Evolutionary conservation across 306 rosid genomes (phyloP).

Genomic region (Datisca glomerata): DNA sequence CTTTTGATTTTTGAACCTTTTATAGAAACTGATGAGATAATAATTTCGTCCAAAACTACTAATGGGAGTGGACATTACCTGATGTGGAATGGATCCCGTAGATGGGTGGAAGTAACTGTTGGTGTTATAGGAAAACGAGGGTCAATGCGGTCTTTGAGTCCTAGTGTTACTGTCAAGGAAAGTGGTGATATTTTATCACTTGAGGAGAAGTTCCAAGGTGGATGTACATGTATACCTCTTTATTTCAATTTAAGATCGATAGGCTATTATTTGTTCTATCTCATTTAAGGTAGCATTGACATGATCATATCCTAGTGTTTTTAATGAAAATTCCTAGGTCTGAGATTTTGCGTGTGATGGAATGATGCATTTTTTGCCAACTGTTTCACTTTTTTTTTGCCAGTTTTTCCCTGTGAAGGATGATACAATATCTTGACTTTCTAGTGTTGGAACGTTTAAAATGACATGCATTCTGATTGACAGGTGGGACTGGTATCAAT

Average conservation of each 20-base stretch:
- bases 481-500: constrained; percentile 99
- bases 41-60: constrained; percentile 36
- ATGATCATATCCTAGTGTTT: background rate
- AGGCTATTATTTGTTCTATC: background rate
- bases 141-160: constrained; percentile 74
- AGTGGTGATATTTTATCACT: constrained; percentile 88
- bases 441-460: background rate
- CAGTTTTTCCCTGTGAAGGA: background rate
- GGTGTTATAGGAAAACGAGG: constrained; percentile 81
- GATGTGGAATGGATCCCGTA: constrained; percentile 69
- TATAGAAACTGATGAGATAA: constrained; percentile 84
- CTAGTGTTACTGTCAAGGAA: constrained; percentile 89
- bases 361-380: background rate
- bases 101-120: constrained; percentile 97
- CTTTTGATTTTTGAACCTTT: constrained; percentile 84
- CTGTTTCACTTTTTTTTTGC: too few species aligned
- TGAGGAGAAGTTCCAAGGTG: constrained; percentile 98
- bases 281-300: background rate
- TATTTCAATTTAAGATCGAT: constrained; percentile 7
- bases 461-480: constrained; percentile 5
- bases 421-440: background rate
- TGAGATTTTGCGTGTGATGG: background rate
- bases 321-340: background rate
- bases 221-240: constrained; percentile 1
- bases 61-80: constrained; percentile 36